phyloP scores from a whole-genome alignment of 2,329 filamentous ascomycete species.

The Microdochium trichocladiopsis region DNA sequence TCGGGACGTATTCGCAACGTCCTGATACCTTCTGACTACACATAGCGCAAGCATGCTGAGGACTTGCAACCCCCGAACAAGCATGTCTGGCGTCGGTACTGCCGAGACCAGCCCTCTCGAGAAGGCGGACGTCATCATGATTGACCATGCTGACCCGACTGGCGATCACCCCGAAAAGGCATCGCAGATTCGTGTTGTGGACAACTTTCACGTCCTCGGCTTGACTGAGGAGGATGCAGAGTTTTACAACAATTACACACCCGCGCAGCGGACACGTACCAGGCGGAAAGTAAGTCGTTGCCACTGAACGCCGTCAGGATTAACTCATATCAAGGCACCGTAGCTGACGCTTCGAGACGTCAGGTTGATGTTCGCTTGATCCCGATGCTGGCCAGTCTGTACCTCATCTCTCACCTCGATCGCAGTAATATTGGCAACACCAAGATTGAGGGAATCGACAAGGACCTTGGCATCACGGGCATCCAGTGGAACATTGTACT shows the following conservation, averaged over 20 bases:
- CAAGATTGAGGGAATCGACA: conserved; percentile 28
- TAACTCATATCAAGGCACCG: neutral
- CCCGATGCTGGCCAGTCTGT: conserved; percentile 47
- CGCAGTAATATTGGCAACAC: conserved; percentile 40
- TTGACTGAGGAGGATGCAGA: conserved; percentile 19
- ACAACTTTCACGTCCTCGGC: conserved; percentile 20
- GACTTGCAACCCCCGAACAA: neutral
- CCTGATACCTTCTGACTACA: too few relatives aligned
- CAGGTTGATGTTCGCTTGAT: conserved; percentile 17
- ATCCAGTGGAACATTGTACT: conserved; percentile 16
- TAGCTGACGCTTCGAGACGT: neutral
- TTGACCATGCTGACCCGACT: neutral
- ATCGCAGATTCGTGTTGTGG: conserved; percentile 15
- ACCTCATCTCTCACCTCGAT: conserved; percentile 47
- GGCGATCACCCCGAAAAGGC: conserved; percentile 6
- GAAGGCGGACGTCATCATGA: neutral
- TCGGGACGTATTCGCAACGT: too few relatives aligned
- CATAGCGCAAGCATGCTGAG: neutral
- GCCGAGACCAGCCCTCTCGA: neutral
- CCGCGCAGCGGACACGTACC: conserved; percentile 14
- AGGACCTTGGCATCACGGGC: conserved; percentile 39
- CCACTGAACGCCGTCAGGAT: neutral
- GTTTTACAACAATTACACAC: conserved; percentile 18
- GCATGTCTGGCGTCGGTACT: neutral
- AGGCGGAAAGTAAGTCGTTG: conserved; percentile 10